Percentiles rank a stretch among this genome's conserved stretches.
Conservation (phyloP, 2,329 filamentous ascomycete species). For the Nannizziopsis barbatae region DNA sequence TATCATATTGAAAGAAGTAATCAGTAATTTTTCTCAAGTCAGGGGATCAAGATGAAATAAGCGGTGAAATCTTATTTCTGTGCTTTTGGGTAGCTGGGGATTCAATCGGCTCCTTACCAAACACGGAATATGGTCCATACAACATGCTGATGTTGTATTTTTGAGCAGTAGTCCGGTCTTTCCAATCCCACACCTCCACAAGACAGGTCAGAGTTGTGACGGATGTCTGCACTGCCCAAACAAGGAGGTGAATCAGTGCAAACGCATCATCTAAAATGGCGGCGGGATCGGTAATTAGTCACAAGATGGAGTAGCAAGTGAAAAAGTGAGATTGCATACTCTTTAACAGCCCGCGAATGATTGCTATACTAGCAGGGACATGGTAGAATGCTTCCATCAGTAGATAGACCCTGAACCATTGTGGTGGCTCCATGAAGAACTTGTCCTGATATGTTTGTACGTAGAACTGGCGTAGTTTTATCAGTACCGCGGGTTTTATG, state of each 20-base stretch:
- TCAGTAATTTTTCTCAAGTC: not conserved
- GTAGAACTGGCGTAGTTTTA: slow-evolving; percentile 45
- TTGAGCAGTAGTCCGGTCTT: slow-evolving; percentile 33
- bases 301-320: too few relatives aligned
- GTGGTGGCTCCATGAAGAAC: slow-evolving; percentile 49
- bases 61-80: not conserved
- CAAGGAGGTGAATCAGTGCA: slow-evolving; percentile 48
- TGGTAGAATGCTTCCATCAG: slow-evolving; percentile 52
- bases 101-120: slow-evolving; percentile 37
- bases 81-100: not conserved
- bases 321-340: slow-evolving; percentile 31
- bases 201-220: slow-evolving; percentile 54
- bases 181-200: slow-evolving; percentile 50
- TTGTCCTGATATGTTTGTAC: slow-evolving; percentile 51
- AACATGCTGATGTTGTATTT: slow-evolving; percentile 42
- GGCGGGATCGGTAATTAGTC: too few relatives aligned
- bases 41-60: not conserved
- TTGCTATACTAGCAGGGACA: slow-evolving; percentile 50
- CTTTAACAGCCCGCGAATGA: slow-evolving; percentile 43
- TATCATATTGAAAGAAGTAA: not conserved
- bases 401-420: slow-evolving; percentile 49
- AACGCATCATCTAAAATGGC: slow-evolving; percentile 42
- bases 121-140: slow-evolving; percentile 47
- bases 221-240: slow-evolving; percentile 49
- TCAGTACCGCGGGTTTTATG: slow-evolving; percentile 42